Evolutionary conservation across 495 filamentous ascomycete species (phyloP), one percentile per base, ranked within the genome.

Genomic region (Penicillium fimorum): DNA sequence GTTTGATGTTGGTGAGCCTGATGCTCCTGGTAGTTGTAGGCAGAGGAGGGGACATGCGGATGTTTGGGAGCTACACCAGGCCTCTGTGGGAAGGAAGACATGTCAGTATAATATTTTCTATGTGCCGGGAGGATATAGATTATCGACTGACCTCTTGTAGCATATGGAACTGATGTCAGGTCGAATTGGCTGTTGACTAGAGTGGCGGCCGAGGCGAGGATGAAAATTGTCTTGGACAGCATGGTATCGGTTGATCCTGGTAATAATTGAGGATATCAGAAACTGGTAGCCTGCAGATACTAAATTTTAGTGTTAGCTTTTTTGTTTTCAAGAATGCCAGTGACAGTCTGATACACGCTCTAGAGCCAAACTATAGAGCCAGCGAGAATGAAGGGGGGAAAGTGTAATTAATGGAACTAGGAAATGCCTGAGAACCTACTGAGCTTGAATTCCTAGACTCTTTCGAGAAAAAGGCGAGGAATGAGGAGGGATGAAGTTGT

Each of bases 31-130:
- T 25, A 82, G 66, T 63, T 96, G 88, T 40, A 87, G 75, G 75
- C 92, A 96, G 64, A 96, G 84, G 53, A 90, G 76, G 7, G 89
- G 89, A 69, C 90, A 95, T 47, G 81, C 73, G 44, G 82, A 80
- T 47, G 70, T 76, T 68, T 95, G 87, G 54, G 80, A 72, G 15
- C 68, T 55, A 70, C 90, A 95, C 90, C 90, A 95, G 40, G 73
- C 70, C 33, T 79, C 86, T 89, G 65, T 12, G 51, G 50, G 37
- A 2, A 51, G 49, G 32, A 0, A 22, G 17, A 42, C 25, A 5
- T 41, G 30, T 54, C 13, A 57, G 38, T 46, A 30, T 53, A 3
- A 24, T 44, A 22, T 27, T 5, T 59, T 5, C 70, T 68, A 47
- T 53, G 17, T 47, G 53, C 24, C 13, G 30, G 43, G 45, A 35